These are phyloP conservation scores for Hortaea werneckii DNA, from an alignment of 2,329 filamentous ascomycete genomes.

Conservation along the genomic window DNA sequence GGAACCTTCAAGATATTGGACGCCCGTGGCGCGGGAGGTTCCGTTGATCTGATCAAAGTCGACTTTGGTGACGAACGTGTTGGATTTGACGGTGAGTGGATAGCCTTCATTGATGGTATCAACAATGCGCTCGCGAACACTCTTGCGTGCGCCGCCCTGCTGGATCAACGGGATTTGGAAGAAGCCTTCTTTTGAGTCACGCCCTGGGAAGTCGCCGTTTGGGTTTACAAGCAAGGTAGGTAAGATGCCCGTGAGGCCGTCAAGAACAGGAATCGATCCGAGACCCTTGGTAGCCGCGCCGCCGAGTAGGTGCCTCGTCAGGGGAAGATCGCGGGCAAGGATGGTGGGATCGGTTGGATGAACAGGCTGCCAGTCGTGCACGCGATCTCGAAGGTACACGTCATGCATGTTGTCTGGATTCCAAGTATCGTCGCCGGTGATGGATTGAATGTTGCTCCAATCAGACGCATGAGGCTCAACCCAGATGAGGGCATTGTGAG, in stretches of 20 bases:
- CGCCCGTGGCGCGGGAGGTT: slow-evolving; percentile 41
- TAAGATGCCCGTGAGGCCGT: slow-evolving; percentile 25
- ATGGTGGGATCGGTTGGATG: too few relatives aligned
- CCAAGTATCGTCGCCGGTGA: slow-evolving; percentile 55
- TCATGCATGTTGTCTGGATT: slow-evolving; percentile 45
- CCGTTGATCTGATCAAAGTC: slow-evolving; percentile 46
- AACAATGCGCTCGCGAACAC: slow-evolving; percentile 50
- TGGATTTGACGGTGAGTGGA: slow-evolving; percentile 47
- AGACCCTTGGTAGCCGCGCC: too few relatives aligned
- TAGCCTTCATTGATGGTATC: slow-evolving; percentile 39
- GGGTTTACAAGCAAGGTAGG: slow-evolving; percentile 39
- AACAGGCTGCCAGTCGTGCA: slow-evolving; percentile 5
- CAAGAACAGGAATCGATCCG: slow-evolving; percentile 27
- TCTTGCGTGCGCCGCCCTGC: slow-evolving; percentile 37
- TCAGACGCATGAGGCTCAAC: slow-evolving; percentile 50
- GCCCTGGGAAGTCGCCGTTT: slow-evolving; percentile 22
- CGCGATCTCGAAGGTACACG: slow-evolving; percentile 47
- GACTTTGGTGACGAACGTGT: slow-evolving; percentile 57
- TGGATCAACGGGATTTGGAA: slow-evolving; percentile 51
- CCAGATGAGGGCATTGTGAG: slow-evolving; percentile 52
- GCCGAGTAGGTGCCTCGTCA: too few relatives aligned
- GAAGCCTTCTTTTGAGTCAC: slow-evolving; percentile 40
- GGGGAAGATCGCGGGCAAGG: too few relatives aligned
- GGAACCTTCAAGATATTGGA: slow-evolving; percentile 33
- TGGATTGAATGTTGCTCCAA: slow-evolving; percentile 45